Base-by-base conservation (phyloP, 129 eudicot species). In the Chrysanthemum makinoi region DNA sequence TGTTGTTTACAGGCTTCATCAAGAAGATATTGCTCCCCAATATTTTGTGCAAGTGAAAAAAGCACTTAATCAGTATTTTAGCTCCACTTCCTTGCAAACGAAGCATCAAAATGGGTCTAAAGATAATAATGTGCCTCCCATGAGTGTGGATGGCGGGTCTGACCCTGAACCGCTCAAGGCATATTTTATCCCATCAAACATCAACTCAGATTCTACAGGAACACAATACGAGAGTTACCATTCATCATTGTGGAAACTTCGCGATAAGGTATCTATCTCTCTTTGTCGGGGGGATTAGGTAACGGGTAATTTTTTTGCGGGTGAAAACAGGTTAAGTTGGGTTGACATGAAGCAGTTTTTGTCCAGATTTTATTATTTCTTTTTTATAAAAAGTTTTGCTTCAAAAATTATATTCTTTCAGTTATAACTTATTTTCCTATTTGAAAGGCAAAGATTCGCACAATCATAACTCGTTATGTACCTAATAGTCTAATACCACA, bases 191-290 rank as follows among this genome's bases (percentile, higher is more conserved):
- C 95, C 98, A 35, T 78, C 30, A 15, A 79, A 77, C 73, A 68
- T 44, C 30, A 85, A 80, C 66, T 83, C 85, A 30, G 88, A 79
- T 63, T 65, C 76, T 46, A 60, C 68, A 10, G 75, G 76, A 69
- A 79, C 83, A 30, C 82, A 69, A 12, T 79, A 87, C 20, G 86
- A 83, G 77, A 93, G 98, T 71, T 89, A 82, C 71, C 58, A 56
- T 65, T 78, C 85, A 61, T 79, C 75, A 50, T 69, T 93, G 65
- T 83, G 85, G 87, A 87, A 77, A 68, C 80, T 93, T 43, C 85
- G 98, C 43, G 90, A 86, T 80, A 88, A 93, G 95, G 96, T 93
- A 19, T 64, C 51, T 70, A 70, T 68, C 74, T 62, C 51, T 71
- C 57, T 77, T 58, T 76, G 62, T 64, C 28, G 6, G 18, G 30